Percentiles rank a stretch among this genome's conserved stretches.
Evolutionary conservation across 2,329 filamentous ascomycete species (phyloP).

Genomic region (Cladosporium sphaerospermum): DNA sequence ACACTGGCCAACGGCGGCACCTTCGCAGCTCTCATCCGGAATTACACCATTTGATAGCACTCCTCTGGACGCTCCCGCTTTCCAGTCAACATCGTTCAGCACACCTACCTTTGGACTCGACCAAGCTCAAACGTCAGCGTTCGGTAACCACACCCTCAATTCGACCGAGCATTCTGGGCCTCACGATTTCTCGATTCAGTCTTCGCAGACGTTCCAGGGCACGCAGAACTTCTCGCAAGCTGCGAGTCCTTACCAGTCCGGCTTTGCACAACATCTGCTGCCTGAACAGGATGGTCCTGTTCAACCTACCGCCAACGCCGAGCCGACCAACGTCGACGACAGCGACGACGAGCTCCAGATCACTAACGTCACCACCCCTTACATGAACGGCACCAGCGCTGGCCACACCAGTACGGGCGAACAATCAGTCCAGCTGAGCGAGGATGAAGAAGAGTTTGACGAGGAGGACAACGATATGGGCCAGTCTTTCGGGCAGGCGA

Average conservation of each 20-base stretch:
- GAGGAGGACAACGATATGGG: not conserved
- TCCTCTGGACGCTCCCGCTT: not conserved
- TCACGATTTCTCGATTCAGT: not conserved
- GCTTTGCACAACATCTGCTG: not conserved
- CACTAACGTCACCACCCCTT: not conserved
- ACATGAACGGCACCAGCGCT: slow-evolving; percentile 8
- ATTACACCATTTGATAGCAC: not conserved
- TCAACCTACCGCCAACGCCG: not conserved
- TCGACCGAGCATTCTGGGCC: not conserved
- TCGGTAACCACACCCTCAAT: not conserved
- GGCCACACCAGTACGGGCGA: slow-evolving; percentile 13
- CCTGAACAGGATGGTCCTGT: not conserved
- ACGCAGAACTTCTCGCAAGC: not conserved
- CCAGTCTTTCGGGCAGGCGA: slow-evolving; percentile 8
- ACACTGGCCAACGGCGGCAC: not conserved
- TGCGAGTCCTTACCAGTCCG: not conserved
- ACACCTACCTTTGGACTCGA: not conserved
- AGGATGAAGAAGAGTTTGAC: slow-evolving; percentile 3
- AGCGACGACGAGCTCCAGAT: not conserved
- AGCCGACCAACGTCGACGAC: not conserved
- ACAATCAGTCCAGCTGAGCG: slow-evolving; percentile 13
- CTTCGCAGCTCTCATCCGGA: not conserved
- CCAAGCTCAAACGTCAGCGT: not conserved
- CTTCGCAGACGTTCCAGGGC: not conserved
- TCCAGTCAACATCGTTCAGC: not conserved